Base-by-base conservation (phyloP, 2,329 filamentous ascomycete species). In the Phaeomoniella chlamydospora region DNA sequence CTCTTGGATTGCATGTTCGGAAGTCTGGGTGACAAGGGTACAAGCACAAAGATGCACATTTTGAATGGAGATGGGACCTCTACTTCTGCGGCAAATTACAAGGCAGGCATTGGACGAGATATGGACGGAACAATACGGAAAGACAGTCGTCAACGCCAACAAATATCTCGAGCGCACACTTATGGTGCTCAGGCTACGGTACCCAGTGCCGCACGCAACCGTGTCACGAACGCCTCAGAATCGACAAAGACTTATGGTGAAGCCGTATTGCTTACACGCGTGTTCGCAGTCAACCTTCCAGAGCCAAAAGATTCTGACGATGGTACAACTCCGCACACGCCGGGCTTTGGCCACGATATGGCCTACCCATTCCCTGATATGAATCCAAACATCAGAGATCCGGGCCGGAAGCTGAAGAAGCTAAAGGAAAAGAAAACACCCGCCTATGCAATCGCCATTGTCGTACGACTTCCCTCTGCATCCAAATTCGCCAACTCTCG, bases 1-100 rank as follows among this genome's bases (percentile, higher is more conserved):
- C 51, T 64, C 37, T 45, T 75, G 39, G 70, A 72, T 41, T 74
- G 70, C 50, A 74, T 74, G 49, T 75, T 75, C 48, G 72, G 71
- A 17, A 72, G 69, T 41, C 68, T 72, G 48, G 68, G 64, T 41
- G 72, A 73, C 46, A 58, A 66, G 29, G 68, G 68, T n/a, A 67
- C 69, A 5, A 72, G 68, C 15, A 74, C 71, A 31, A 75, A 75
- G 49, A 64, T 74, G 49, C 71, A 75, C 48, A 67, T 74, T 36
- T 61, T 74, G 41, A 61, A 61, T 15, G 52, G 56, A 2, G 56
- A 61, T 41, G 22, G 22, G 22, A 26, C 22, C n/a, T 26, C 22
- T 26, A 9, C 22, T 26, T 9, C 9, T 26, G 9, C 22, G 6
- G 22, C 9, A n/a, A 26, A 52, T 53, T 30, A 54, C 58, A 16